phyloP scores from a whole-genome alignment of 164 flowering plant species.

The Tetrastigma voinierianum region DNA sequence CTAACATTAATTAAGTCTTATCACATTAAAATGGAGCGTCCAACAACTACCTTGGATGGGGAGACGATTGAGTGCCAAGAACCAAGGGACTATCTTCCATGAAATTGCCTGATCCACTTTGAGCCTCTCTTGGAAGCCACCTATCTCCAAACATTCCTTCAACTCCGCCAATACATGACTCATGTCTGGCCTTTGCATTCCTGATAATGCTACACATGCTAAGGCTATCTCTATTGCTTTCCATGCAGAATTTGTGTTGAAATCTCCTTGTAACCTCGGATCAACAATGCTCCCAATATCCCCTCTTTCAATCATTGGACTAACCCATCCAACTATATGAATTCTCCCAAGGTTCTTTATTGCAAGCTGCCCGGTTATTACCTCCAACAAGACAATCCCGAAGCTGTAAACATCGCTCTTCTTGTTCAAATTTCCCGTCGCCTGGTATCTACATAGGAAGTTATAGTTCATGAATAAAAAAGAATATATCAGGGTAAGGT shows the following conservation, averaged over 20 bases:
- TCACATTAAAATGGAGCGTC: neutral
- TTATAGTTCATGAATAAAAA: neutral
- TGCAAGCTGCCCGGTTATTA: conserved; percentile 22
- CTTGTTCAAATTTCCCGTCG: conserved; percentile 13
- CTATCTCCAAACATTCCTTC: conserved; percentile 26
- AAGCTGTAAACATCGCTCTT: conserved; percentile 38
- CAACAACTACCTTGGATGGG: neutral
- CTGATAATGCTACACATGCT: conserved; percentile 21
- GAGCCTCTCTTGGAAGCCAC: neutral
- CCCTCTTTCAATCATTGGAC: conserved; percentile 11
- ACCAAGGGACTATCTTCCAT: neutral
- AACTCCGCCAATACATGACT: conserved; percentile 20
- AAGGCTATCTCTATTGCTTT: conserved; percentile 32
- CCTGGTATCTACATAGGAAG: conserved; percentile 8
- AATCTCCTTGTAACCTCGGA: conserved; percentile 21
- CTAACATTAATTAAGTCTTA: no score
- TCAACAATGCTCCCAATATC: conserved; percentile 22
- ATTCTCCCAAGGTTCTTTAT: conserved; percentile 1
- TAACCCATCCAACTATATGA: conserved; percentile 20
- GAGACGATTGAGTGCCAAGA: neutral
- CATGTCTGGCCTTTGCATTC: conserved; percentile 36
- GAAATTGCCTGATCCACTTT: neutral
- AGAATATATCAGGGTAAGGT: no score
- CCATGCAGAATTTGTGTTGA: conserved; percentile 24
- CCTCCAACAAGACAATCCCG: conserved; percentile 26